Conservation (phyloP, 2,329 filamentous ascomycete species). For the Trichothecium sympodiale region DNA sequence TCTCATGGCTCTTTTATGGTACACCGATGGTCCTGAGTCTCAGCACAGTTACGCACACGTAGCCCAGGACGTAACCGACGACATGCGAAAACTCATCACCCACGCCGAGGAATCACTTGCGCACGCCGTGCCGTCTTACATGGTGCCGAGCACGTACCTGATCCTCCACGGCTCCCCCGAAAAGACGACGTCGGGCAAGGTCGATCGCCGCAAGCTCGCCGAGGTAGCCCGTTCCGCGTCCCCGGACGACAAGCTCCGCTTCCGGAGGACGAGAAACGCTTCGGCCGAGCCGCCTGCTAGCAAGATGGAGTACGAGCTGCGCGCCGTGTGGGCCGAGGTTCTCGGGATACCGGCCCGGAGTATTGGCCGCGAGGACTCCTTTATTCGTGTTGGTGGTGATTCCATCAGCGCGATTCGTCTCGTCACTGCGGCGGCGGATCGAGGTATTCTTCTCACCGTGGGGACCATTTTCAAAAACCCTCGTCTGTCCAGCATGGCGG, state of each 20-base stretch:
- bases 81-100: no score
- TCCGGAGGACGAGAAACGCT: slow-evolving; percentile 5
- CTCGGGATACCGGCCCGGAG: slow-evolving; percentile 16
- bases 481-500: slow-evolving; percentile 28
- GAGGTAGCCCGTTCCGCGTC: background rate
- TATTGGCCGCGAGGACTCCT: slow-evolving; percentile 22
- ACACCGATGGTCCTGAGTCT: slow-evolving; percentile 2
- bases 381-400: slow-evolving; percentile 32
- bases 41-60: background rate
- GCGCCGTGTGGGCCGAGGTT: slow-evolving; percentile 19
- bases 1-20: slow-evolving; percentile 5
- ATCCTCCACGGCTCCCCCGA: slow-evolving; percentile 2
- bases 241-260: background rate
- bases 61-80: no score
- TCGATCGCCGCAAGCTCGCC: slow-evolving; percentile 17
- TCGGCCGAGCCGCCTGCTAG: slow-evolving; percentile 14
- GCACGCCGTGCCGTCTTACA: slow-evolving; percentile 4
- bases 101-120: no score
- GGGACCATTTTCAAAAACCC: slow-evolving; percentile 28
- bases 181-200: slow-evolving; percentile 15
- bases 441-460: slow-evolving; percentile 25
- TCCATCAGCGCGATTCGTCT: slow-evolving; percentile 34
- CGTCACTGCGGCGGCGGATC: slow-evolving; percentile 23
- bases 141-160: slow-evolving; percentile 5
- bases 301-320: slow-evolving; percentile 20